These are phyloP conservation scores for Cornus florida DNA, from an alignment of 148 eudicot genomes.

Conservation along the genomic window DNA sequence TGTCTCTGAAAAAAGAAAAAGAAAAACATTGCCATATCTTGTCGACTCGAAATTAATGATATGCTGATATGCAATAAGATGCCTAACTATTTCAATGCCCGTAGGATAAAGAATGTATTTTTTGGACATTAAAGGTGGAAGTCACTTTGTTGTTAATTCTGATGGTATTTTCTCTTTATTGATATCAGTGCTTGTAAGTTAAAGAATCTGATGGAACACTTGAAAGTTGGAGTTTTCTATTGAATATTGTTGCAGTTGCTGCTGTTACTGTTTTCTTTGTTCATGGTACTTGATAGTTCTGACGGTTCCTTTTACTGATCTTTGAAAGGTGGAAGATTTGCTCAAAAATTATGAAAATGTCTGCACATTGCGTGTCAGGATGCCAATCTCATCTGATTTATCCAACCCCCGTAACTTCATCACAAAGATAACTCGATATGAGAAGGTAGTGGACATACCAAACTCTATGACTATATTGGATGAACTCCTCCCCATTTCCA, in stretches of 20 bases:
- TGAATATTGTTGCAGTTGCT: too few species aligned
- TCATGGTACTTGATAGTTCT: background rate
- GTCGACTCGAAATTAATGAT: background rate
- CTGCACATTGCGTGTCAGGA: slow-evolving; percentile 52
- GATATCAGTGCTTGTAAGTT: background rate
- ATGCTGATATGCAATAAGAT: background rate
- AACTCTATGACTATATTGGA: slow-evolving; percentile 58
- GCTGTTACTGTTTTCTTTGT: too few species aligned
- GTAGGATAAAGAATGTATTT: background rate
- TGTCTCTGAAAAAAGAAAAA: background rate
- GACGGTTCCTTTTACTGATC: background rate
- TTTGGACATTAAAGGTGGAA: background rate
- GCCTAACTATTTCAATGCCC: background rate
- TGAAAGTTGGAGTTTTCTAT: background rate
- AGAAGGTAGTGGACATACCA: slow-evolving; percentile 55
- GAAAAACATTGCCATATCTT: background rate
- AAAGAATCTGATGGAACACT: background rate
- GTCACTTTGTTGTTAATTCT: background rate
- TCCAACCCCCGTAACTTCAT: slow-evolving; percentile 58
- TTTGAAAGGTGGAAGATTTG: slow-evolving; percentile 50
- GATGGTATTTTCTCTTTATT: background rate
- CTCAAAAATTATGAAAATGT: slow-evolving; percentile 52
- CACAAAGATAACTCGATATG: slow-evolving; percentile 49
- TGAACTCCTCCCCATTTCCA: slow-evolving; percentile 55
- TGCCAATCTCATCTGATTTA: slow-evolving; percentile 59